These are phyloP conservation scores for Alternaria longipes DNA, from an alignment of 2,329 filamentous ascomycete genomes.

Conservation along the genomic window DNA sequence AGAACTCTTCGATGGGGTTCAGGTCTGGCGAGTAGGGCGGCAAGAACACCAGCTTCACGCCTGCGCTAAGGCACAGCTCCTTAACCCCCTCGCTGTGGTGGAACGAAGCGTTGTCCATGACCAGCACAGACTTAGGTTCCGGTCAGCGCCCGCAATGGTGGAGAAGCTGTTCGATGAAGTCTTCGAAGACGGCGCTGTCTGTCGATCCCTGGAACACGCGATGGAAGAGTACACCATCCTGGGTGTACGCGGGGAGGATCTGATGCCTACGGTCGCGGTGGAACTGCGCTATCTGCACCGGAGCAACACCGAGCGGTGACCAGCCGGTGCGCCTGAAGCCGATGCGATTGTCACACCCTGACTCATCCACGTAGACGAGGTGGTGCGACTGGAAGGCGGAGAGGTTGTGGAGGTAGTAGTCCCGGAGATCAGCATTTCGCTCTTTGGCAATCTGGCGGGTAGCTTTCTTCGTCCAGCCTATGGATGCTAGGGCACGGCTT, in stretches of 20 bases:
- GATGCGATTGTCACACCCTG: slow-evolving; percentile 49
- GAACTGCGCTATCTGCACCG: slow-evolving; percentile 31
- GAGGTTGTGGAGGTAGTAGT: slow-evolving; percentile 48
- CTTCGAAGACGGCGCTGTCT: slow-evolving; percentile 19
- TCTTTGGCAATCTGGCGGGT: slow-evolving; percentile 44
- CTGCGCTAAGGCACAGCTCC: slow-evolving; percentile 41
- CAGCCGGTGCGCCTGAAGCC: slow-evolving; percentile 48
- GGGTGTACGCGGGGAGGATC: slow-evolving; percentile 10
- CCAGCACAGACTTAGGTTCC: slow-evolving; percentile 18
- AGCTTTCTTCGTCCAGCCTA: slow-evolving; percentile 46
- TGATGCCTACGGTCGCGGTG: slow-evolving; percentile 17
- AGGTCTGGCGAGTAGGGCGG: slow-evolving; percentile 51
- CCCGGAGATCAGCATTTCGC: slow-evolving; percentile 46
- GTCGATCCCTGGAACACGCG: slow-evolving; percentile 16
- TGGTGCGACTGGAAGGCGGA: slow-evolving; percentile 47
- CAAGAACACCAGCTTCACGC: slow-evolving; percentile 48
- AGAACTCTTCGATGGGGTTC: slow-evolving; percentile 50
- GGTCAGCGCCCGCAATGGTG: slow-evolving; percentile 15
- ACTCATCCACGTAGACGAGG: slow-evolving; percentile 52
- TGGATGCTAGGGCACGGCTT: background rate
- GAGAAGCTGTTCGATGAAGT: slow-evolving; percentile 24
- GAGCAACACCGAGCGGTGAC: slow-evolving; percentile 34
- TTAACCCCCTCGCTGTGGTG: slow-evolving; percentile 32
- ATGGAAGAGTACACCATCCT: background rate
- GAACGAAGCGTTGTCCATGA: no score